phyloP scores from a whole-genome alignment of 2,329 filamentous ascomycete genomes.

The Cercospora brassicicola region DNA sequence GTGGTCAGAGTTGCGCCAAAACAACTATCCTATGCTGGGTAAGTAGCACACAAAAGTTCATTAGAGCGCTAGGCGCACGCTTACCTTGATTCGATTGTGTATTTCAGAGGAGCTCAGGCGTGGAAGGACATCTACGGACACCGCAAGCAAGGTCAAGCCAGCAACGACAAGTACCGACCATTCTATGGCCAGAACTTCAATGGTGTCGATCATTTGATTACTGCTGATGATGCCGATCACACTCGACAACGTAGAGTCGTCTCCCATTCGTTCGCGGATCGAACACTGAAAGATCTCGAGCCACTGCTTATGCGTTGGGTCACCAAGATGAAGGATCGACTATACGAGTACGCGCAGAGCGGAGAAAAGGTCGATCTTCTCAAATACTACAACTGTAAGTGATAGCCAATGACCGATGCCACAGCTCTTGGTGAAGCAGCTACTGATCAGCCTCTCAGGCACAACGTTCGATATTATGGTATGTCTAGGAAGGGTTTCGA shows the following conservation, averaged over 20 bases:
- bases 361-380: conserved; percentile 33
- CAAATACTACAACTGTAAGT: conserved; percentile 35
- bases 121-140: conserved; percentile 36
- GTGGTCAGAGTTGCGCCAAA: conserved; percentile 46
- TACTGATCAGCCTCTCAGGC: neutral
- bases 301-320: conserved; percentile 35
- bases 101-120: conserved; percentile 33
- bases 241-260: conserved; percentile 32
- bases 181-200: conserved; percentile 31
- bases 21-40: conserved; percentile 41
- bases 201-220: conserved; percentile 26
- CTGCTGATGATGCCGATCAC: conserved; percentile 33
- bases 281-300: conserved; percentile 36
- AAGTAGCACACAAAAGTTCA: conserved; percentile 25
- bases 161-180: conserved; percentile 26
- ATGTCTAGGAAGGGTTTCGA: neutral
- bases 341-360: neutral
- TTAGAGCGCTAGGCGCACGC: conserved; percentile 23
- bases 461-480: conserved; percentile 29
- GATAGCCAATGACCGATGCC: neutral
- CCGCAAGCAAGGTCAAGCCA: conserved; percentile 22
- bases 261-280: conserved; percentile 35
- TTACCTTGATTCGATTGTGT: conserved; percentile 42
- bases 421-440: neutral
- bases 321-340: conserved; percentile 28